phyloP scores from a whole-genome alignment of 768 basidiomycete species.

The Boletus subparvulus region DNA sequence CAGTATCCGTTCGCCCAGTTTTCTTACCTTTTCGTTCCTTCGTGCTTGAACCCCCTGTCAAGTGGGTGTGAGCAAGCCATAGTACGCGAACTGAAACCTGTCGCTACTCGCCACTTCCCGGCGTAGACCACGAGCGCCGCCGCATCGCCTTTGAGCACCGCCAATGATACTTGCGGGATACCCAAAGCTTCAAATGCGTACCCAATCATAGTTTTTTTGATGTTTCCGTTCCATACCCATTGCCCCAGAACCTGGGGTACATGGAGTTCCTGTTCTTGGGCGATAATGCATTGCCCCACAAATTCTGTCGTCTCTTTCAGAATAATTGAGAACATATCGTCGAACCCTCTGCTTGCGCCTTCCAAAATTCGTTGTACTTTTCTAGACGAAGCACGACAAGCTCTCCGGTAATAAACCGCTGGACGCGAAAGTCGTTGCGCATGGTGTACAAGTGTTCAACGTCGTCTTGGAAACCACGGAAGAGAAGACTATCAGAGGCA shows the following conservation, averaged over 20 bases:
- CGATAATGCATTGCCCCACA: slow-evolving; percentile 15
- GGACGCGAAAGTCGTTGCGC: slow-evolving; percentile 3
- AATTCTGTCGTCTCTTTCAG: slow-evolving; percentile 2
- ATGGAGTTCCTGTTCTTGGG: slow-evolving; percentile 27
- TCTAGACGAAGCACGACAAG: slow-evolving; percentile 3
- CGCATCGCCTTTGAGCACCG: slow-evolving; percentile 18
- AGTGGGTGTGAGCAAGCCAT: too few relatives aligned
- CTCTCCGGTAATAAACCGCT: slow-evolving; percentile 4
- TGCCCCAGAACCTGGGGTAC: slow-evolving; percentile 29
- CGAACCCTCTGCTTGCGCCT: slow-evolving; percentile 3
- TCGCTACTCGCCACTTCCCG: slow-evolving; percentile 29
- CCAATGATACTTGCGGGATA: slow-evolving; percentile 32
- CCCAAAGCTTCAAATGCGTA: slow-evolving; percentile 30
- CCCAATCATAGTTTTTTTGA: slow-evolving; percentile 34
- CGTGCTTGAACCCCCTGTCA: slow-evolving; percentile 34
- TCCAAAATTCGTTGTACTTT: slow-evolving; percentile 6
- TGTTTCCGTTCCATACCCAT: slow-evolving; percentile 38
- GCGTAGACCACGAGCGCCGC: slow-evolving; percentile 27
- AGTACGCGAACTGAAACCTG: too few relatives aligned
- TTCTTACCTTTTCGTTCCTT: slow-evolving; percentile 32
- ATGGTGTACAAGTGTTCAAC: slow-evolving; percentile 4
- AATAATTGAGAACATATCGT: slow-evolving; percentile 12
- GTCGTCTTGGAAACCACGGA: slow-evolving; percentile 9
- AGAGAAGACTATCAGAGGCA: slow-evolving; percentile 7
- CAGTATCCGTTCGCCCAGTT: slow-evolving; percentile 33